Evolutionary conservation across 306 rosid genomes (phyloP).

Genomic region (Cercis canadensis): DNA sequence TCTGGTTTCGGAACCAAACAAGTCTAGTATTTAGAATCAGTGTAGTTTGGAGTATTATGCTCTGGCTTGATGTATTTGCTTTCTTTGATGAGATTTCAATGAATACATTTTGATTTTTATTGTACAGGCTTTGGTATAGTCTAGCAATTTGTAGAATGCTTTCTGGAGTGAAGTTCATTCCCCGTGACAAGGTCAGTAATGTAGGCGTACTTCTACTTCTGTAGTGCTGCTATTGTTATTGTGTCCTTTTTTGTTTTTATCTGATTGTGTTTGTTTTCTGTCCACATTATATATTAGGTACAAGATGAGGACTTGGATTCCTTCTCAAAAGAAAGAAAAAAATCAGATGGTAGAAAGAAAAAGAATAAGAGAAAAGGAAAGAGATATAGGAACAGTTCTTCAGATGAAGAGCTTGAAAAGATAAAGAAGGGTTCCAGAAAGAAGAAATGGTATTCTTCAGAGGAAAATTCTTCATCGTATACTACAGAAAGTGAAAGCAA

Average conservation of each 20-base stretch:
- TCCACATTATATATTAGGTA: constrained; percentile 15
- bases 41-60: neutral
- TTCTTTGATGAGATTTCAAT: neutral
- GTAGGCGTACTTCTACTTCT: neutral
- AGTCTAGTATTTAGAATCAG: too few species aligned
- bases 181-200: constrained; percentile 49
- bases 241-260: neutral
- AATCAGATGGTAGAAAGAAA: constrained; percentile 40
- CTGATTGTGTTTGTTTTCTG: neutral
- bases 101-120: neutral
- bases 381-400: constrained; percentile 52
- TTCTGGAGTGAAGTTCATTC: constrained; percentile 54
- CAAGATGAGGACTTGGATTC: constrained; percentile 44
- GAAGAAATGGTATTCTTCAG: constrained; percentile 76
- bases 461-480: constrained; percentile 54
- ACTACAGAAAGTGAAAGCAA: constrained; percentile 54
- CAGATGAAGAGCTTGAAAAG: constrained; percentile 59
- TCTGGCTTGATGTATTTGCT: neutral
- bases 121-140: constrained; percentile 24
- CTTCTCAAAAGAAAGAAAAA: constrained; percentile 46
- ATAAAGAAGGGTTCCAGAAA: constrained; percentile 61
- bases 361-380: constrained; percentile 51
- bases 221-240: neutral
- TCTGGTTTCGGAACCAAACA: too few species aligned
- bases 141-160: constrained; percentile 41